Base-by-base conservation (phyloP, 2,329 filamentous ascomycete species). In the Neonectria magnoliae region DNA sequence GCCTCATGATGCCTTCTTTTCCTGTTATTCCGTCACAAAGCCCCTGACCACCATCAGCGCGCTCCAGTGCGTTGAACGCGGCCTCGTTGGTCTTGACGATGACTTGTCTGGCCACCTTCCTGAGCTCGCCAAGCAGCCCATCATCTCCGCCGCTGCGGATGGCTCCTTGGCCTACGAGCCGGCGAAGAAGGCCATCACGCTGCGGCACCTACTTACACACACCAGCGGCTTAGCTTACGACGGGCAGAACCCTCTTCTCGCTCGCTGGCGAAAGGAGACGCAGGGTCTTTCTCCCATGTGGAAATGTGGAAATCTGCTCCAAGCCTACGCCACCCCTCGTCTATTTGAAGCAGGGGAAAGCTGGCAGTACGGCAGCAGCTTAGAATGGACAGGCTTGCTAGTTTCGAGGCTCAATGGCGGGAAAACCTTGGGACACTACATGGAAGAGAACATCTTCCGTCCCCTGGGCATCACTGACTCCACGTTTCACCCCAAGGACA, bases 321-420 rank as follows among this genome's bases (percentile, higher is more conserved):
- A 58, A 22, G 56, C 56, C 2, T 58, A 58, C 14, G 20, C 50
- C 9, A 45, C 41, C 20, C 58, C 50, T 0, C 29, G 48, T 2
- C 58, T 60, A 4, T 60, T 60, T 48, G 58, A 60, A 47, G 29
- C 58, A 14, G 58, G 58, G 14, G 18, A 50, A 18, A 55, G 58
- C 20, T 60, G 58, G 58, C 29, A 54, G 3, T 60, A 60, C 16
- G 51, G 58, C 13, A 47, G 50, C 9, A 31, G 58, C 11, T 8
- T 60, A 5, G 58, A 60, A 31, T 60, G 58, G 58, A 45, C 41
- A 13, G 58, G 58, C 14, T 9, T 60, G 13, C 16, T 60, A 1
- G 42, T 60, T 18, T 33, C 48, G 1, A 55, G 58, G 27, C 29
- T 60, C 7, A 60, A 48, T 36, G 42, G 51, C 3, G 13, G n/a